A percentile compares a stretch with the other conserved stretches of the same genome.
These are phyloP conservation scores for Teratosphaeria epicoccoides DNA, from an alignment of 2,329 filamentous ascomycete species.

Conservation along the genomic window DNA sequence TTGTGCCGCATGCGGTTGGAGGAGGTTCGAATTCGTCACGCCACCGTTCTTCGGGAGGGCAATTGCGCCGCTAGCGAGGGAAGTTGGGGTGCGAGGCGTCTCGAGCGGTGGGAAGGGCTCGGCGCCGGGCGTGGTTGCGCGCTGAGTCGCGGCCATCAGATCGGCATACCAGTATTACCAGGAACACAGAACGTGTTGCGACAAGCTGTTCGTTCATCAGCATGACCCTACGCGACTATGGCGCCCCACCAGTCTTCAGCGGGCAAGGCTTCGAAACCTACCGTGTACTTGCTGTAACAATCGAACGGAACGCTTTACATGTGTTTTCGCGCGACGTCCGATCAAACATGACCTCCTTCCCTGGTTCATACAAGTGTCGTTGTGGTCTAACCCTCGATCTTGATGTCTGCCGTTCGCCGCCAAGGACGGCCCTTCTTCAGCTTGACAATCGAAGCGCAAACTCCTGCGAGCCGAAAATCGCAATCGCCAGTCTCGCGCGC, in stretches of 20 bases:
- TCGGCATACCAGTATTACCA: slow-evolving; percentile 10
- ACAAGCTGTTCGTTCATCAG: not conserved
- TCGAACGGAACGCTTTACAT: not conserved
- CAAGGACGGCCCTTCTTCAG: too few relatives aligned
- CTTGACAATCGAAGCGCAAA: not conserved
- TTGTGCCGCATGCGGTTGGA: slow-evolving; percentile 16
- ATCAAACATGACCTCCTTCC: not conserved
- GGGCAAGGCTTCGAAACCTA: not conserved
- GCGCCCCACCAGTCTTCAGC: not conserved
- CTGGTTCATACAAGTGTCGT: not conserved
- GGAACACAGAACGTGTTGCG: not conserved
- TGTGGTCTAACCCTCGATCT: not conserved
- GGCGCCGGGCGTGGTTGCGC: slow-evolving; percentile 33
- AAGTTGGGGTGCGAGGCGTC: slow-evolving; percentile 30
- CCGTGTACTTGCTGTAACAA: not conserved
- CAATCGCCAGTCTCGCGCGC: not conserved
- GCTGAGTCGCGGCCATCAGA: slow-evolving; percentile 35
- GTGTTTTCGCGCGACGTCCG: not conserved
- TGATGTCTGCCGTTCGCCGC: not conserved
- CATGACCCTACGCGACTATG: not conserved
- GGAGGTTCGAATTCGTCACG: slow-evolving; percentile 14
- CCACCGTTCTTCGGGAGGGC: slow-evolving; percentile 13
- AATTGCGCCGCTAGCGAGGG: slow-evolving; percentile 19
- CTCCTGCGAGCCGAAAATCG: not conserved
- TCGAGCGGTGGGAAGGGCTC: slow-evolving; percentile 31